Base-by-base conservation (phyloP, 768 basidiomycete species). In the Suillus alpinus region DNA sequence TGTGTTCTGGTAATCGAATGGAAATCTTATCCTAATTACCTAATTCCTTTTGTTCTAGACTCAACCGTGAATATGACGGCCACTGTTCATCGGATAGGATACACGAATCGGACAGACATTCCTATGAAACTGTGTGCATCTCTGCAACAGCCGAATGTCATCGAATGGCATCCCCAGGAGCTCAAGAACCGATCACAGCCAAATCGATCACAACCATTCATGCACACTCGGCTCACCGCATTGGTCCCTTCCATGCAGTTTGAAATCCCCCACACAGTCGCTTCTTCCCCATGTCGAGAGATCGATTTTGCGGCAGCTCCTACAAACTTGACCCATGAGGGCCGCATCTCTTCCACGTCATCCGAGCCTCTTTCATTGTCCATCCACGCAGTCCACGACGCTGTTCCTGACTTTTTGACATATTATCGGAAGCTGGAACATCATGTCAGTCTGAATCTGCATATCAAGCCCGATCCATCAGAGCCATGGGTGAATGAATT, bases 401-500 rank as follows among this genome's bases (percentile, higher is more conserved):
- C 18, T 20, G 10, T 51, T 12, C 29, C 47, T 5, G 37, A 51
- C 49, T 62, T 62, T 36, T 31, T 29, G 14, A 37, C 14, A 2
- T 59, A 59, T 40, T 59, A 62, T 41, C 34, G 39, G 16, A 59
- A 36, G 13, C 8, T 46, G 16, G 40, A n/a, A 32, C 16, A 16
- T 36, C 14, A 4, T 16, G 6, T 59, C 31, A n/a, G 14, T 8
- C 34, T 62, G n/a, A 9, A n/a, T 34, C 34, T 62, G 12, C 4
- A 4, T 39, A 7, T 58, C 13, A 14, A 3, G 9, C 40, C 26
- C 9, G 56, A 46, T 26, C 14, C 14, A 16, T 40, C 68, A 13
- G 66, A 62, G 4, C 53, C 41, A 1, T 69, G 63, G 65, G 67
- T 71, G 59, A 63, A 36, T 56, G 32, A 64, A 29, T 12, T 1